Evolutionary conservation across 805 yeast species (phyloP), one percentile per base, ranked within the genome.

Genomic region (Yarrowia divulgata): DNA sequence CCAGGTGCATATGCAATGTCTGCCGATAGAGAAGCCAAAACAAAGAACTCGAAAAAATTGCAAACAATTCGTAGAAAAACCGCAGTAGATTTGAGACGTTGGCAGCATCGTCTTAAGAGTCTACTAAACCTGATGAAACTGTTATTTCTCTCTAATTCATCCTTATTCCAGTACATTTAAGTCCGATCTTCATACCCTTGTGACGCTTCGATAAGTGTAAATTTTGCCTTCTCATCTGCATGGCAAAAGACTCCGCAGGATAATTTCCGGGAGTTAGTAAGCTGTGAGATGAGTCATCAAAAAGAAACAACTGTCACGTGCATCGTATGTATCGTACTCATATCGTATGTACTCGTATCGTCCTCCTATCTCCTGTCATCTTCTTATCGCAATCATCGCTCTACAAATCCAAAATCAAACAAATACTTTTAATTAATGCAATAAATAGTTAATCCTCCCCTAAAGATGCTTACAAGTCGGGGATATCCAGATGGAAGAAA

Each of bases 401-500:
- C 8, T 42, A 16, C 45, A 42, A 39, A 40, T 6, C 29, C 52
- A 23, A 13, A 1, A 1, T 39, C 40, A 46, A 34, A 32, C 34
- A 19, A 57, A 57, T 40, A 57, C 63, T 55, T 55, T 55, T 57
- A 29, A 45, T 58, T 43, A 60, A 57, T 60, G 66, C 66, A 60
- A 60, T 60, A 60, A 60, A 60, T 60, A 60, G 18, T 43, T 60
- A n/a, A 39, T 34, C 19, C 14, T 42, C 39, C 52, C 4, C n/a
- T 6, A 10, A 32, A 14, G 39, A 19, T 42, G 40, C 23, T 40
- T 48, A 69, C 43, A 79, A 69, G 68, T 79, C 81, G 32, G 96
- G 96, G 74, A 90, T 85, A 52, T 90, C 93, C 71, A 90, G 80
- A 77, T 90, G 96, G 84, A 91, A 89, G 77, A 85, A 89, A 37